Percentiles rank a stretch among this genome's conserved stretches.
phyloP scores from a whole-genome alignment of 2,329 filamentous ascomycete genomes.

The Tolypocladium capitatum region DNA sequence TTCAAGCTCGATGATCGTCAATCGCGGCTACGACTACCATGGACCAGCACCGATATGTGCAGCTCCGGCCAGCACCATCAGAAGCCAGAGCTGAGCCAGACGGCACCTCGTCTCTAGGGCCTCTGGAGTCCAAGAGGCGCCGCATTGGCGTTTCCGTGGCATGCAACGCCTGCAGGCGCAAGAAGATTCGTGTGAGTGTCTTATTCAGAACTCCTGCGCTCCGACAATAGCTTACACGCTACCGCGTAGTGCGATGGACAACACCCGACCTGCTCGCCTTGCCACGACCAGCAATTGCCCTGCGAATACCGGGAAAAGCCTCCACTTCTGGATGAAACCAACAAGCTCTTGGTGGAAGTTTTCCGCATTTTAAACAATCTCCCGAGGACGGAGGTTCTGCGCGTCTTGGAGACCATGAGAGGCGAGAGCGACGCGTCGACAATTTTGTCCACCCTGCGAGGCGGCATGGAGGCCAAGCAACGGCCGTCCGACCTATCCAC shows the following conservation, averaged over 20 bases:
- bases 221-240: not conserved
- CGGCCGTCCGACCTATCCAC: not conserved
- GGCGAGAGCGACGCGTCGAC: constrained; percentile 8
- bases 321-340: constrained; percentile 2
- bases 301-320: constrained; percentile 10
- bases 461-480: not conserved
- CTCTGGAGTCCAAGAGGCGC: constrained; percentile 6
- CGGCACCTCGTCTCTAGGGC: not conserved
- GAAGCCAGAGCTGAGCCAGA: no score
- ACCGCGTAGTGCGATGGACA: constrained; percentile 8
- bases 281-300: constrained; percentile 4
- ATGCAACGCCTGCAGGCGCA: constrained; percentile 11
- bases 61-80: no score
- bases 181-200: constrained; percentile 10
- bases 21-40: no score
- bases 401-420: constrained; percentile 10
- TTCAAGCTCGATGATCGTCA: no score
- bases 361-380: constrained; percentile 11
- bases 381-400: constrained; percentile 6
- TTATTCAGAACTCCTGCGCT: no score
- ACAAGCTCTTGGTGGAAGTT: constrained; percentile 9
- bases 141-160: constrained; percentile 12
- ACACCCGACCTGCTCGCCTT: constrained; percentile 9
- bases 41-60: no score
- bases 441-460: constrained; percentile 10